Evolutionary conservation across 192 early-diverging fungal genomes (phyloP), one percentile per base, ranked within the genome.

Genomic region (Podochytrium sp.): DNA sequence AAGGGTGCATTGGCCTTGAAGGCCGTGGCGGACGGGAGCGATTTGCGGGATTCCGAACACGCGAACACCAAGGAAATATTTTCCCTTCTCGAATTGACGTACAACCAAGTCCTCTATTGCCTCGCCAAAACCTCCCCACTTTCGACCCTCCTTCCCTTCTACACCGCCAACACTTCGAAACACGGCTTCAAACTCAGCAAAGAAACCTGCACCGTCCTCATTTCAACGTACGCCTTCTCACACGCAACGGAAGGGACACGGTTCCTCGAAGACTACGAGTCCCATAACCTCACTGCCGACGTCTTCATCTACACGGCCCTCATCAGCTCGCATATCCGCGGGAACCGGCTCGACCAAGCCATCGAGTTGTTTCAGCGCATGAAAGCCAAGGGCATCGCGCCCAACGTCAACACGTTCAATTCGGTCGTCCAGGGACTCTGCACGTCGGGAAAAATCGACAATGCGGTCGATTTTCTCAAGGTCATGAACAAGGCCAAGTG

Each of bases 151-250:
- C 2, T 69, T 29, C 5, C 30, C 18, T n/a, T 69, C 29, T 69
- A 69, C 37, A 7, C 32, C 32, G 20, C 10, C 25, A 35, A 65
- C n/a, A 47, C 16, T 20, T 29, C 34, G 35, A 35, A 30, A 32
- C 35, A 27, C 12, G 25, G 29, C 29, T 55, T 69, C 50, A 1
- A 25, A 51, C n/a, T 69, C 20, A 55, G n/a, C 35, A 3, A 29
- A 12, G 66, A 69, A 35, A 69, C 66, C 18, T 69, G 66, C 38
- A 55, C 66, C 18, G 51, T 69, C 35, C 66, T 69, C 5, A 55
- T 69, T 1, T 18, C 50, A 10, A 29, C 52, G 18, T 69, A 34
- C 30, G 47, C 50, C n/a, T 51, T 38, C 50, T 35, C 29, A 14
- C 51, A 69, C 51, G 50, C 66, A 55, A 34, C n/a, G 16, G 66